Evolutionary conservation across 129 eudicot species (phyloP), one percentile per base, ranked within the genome.

Genomic region (Silybum marianum): DNA sequence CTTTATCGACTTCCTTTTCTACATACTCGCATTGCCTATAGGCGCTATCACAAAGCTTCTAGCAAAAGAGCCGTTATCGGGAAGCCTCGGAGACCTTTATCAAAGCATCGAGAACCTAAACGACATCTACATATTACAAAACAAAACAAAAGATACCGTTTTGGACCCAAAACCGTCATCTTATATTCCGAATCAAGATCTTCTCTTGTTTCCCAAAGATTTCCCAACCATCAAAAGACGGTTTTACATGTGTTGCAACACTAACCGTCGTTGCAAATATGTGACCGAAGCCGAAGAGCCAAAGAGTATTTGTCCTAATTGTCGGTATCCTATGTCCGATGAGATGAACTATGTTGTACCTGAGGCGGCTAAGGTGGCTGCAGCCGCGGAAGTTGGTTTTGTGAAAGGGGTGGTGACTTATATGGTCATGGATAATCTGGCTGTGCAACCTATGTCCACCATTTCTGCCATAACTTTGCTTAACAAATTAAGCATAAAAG

Each of bases 341-440:
- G 76, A 72, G 71, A 23, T 82, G 75, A 22, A 38, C 1, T 74
- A 44, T 73, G 79, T 82, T 0, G 3, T 62, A 16, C 73, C 74
- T 0, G 75, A 72, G 36, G 54, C 44, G n/a, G 25, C 77, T 73
- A 73, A 82, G 77, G 84, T 39, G 46, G 30, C 36, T 18, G 40
- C 82, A 9, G 18, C 24, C 0, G 72, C 21, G 9, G 89, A 78
- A 54, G 86, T 14, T 30, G 89, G 89, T 38, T 82, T 78, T 74
- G 89, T 86, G 81, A 82, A 86, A 72, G 86, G 68, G 34, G 82
- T 82, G 75, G 84, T 86, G 46, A 86, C 89, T 69, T 86, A 86
- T 54, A 86, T 86, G 86, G 81, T 86, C 2, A 82, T 74, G 86
- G 89, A 86, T 82, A 81, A 86, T 69, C 62, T 86, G 26, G 71